phyloP scores from a whole-genome alignment of 2,329 filamentous ascomycete genomes.

The Epicoccum nigrum region DNA sequence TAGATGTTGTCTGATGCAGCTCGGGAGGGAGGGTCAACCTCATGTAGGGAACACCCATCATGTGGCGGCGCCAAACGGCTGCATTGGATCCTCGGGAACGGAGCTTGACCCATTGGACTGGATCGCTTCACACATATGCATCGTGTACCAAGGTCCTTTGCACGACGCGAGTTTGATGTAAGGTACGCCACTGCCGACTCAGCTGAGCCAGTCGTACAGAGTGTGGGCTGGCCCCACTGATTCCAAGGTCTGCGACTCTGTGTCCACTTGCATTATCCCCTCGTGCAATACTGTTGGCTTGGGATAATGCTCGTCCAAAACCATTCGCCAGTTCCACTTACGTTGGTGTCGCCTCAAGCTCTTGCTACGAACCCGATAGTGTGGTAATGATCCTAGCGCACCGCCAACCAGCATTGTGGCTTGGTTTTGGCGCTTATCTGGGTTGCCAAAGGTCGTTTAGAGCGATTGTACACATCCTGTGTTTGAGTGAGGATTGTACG shows the following conservation, averaged over 20 bases:
- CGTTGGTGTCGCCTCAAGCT: not conserved
- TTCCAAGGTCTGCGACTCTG: not conserved
- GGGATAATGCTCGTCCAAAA: too few relatives aligned
- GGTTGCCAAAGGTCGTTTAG: too few relatives aligned
- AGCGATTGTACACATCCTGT: too few relatives aligned
- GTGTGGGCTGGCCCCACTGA: not conserved
- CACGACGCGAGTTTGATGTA: constrained; percentile 8
- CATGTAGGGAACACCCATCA: constrained; percentile 2
- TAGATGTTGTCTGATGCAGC: too few relatives aligned
- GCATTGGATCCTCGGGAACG: not conserved
- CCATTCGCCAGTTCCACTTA: too few relatives aligned
- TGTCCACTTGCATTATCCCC: not conserved
- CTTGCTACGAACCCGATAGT: not conserved
- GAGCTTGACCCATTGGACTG: not conserved
- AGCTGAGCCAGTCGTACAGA: constrained; percentile 1
- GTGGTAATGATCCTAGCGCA: too few relatives aligned
- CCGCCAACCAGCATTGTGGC: too few relatives aligned
- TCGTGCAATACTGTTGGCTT: not conserved
- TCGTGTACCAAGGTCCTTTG: constrained; percentile 1
- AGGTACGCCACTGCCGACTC: constrained; percentile 1
- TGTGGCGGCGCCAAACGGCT: not conserved
- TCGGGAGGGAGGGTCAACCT: not conserved
- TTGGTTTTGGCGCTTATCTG: too few relatives aligned
- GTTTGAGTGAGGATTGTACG: too few relatives aligned
- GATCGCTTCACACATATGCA: not conserved